Percentiles rank a stretch among this genome's conserved stretches.
Conservation (phyloP, 169 alveolate genomes). For the Plasmodium yoelii region DNA sequence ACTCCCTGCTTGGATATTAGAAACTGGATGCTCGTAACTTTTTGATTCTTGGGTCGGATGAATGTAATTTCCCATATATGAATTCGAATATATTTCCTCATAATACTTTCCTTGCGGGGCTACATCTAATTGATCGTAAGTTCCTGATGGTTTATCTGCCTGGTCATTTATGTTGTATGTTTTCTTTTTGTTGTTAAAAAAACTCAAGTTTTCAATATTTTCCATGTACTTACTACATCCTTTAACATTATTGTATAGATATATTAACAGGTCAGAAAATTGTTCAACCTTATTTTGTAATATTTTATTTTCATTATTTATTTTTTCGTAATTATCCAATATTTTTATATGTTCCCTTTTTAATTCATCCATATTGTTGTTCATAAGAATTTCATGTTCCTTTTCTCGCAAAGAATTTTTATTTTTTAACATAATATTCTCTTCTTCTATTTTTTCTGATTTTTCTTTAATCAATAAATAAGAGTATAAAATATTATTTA, state of each 20-base stretch:
- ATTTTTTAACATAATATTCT: not conserved
- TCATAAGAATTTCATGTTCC: not conserved
- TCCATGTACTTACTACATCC: constrained; percentile 55
- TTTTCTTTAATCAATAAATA: constrained; percentile 48
- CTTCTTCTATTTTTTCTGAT: constrained; percentile 26
- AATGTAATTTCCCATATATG: not conserved
- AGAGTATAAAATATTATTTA: constrained; percentile 52
- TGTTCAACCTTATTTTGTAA: constrained; percentile 29
- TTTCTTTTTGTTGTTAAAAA: constrained; percentile 22
- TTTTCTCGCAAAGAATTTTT: constrained; percentile 26
- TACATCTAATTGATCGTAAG: too few species aligned
- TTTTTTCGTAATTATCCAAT: constrained; percentile 10
- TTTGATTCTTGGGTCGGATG: not conserved
- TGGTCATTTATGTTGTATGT: not conserved
- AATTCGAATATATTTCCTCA: too few species aligned
- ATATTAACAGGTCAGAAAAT: constrained; percentile 59
- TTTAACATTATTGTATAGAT: constrained; percentile 43
- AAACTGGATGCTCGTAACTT: too few species aligned
- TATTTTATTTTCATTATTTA: constrained; percentile 12
- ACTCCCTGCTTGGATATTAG: too few species aligned
- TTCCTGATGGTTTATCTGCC: not conserved
- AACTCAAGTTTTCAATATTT: constrained; percentile 26
- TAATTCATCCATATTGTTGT: constrained; percentile 11
- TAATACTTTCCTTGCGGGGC: too few species aligned
- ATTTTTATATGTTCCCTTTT: constrained; percentile 13